Evolutionary conservation across 1,139 yeast genomes (phyloP).

Genomic region (Yamadazyma siamensis): DNA sequence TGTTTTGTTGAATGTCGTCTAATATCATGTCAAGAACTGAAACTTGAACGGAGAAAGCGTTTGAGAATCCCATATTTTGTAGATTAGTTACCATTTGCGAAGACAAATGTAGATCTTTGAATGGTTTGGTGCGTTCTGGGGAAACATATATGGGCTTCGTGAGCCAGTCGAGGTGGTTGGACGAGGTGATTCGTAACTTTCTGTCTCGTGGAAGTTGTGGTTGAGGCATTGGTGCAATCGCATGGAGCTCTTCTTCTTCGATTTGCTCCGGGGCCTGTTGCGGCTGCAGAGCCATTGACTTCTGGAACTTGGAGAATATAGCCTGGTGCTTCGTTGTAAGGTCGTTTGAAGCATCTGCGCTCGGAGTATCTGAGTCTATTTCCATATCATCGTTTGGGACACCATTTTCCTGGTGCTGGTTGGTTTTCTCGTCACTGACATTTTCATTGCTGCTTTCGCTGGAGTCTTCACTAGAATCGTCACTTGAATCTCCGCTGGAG

Average conservation of each 20-base stretch:
- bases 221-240: constrained; percentile 80
- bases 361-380: constrained; percentile 1
- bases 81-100: constrained; percentile 47
- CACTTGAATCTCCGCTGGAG: too few species aligned
- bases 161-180: constrained; percentile 59
- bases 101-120: constrained; percentile 38
- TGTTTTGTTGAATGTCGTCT: constrained; percentile 42
- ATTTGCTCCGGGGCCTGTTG: constrained; percentile 12
- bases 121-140: constrained; percentile 41
- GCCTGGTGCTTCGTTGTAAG: constrained; percentile 25
- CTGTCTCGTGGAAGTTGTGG: constrained; percentile 60
- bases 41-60: constrained; percentile 79
- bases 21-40: constrained; percentile 60
- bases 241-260: constrained; percentile 37
- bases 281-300: constrained; percentile 12
- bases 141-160: constrained; percentile 57
- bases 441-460: constrained; percentile 11
- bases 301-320: constrained; percentile 28
- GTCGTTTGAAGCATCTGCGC: constrained; percentile 2
- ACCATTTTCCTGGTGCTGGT: constrained; percentile 1
- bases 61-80: constrained; percentile 35
- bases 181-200: constrained; percentile 36
- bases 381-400: constrained; percentile 1
- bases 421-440: constrained; percentile 8
- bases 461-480: too few species aligned